Conservation (phyloP, 305 asterid genomes). For the Solanum chacoense region DNA sequence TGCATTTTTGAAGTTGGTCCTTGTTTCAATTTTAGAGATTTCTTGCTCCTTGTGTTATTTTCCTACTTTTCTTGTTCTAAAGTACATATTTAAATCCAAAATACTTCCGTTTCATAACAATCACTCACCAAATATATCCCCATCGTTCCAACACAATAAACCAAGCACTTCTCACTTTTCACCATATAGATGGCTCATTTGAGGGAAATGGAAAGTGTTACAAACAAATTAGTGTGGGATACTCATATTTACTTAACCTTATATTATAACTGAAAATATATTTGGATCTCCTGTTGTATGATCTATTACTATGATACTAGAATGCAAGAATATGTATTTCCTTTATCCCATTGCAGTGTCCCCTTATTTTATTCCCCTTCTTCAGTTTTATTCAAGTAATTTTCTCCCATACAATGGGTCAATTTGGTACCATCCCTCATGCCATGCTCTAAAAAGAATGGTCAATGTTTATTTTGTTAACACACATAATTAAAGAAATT, state of each 20-base stretch:
- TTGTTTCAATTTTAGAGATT: background rate
- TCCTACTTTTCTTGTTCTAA: background rate
- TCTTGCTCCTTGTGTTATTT: background rate
- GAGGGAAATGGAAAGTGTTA: background rate
- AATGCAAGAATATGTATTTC: background rate
- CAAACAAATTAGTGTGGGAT: background rate
- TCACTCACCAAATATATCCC: background rate
- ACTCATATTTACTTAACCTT: background rate
- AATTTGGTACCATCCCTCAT: background rate
- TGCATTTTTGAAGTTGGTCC: background rate
- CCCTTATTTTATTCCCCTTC: background rate
- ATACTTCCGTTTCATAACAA: background rate
- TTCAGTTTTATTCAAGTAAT: background rate
- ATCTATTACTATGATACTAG: background rate
- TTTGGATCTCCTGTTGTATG: background rate
- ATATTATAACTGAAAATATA: background rate
- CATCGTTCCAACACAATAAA: background rate
- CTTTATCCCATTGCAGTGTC: background rate
- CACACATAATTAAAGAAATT: background rate
- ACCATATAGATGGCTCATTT: background rate
- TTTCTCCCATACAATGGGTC: background rate
- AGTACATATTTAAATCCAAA: background rate
- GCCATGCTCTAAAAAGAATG: background rate
- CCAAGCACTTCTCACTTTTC: background rate
- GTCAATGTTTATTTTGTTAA: background rate